phyloP scores from a whole-genome alignment of 306 rosid genomes.

The Argentina anserina region DNA sequence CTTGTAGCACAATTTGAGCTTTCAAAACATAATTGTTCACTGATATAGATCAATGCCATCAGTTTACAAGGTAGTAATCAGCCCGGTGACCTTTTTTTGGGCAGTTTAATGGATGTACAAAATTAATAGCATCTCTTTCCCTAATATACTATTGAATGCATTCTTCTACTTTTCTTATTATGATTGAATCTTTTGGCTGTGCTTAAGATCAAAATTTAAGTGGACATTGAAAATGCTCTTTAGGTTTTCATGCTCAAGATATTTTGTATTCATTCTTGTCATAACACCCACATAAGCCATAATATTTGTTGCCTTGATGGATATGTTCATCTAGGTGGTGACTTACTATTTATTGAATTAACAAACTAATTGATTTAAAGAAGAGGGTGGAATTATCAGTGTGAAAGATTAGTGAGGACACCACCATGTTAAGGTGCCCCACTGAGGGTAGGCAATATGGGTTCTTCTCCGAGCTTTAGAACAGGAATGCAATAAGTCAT shows the following conservation, averaged over 20 bases:
- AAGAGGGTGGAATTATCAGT: not conserved
- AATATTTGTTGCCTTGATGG: not conserved
- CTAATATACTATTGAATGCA: not conserved
- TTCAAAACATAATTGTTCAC: not conserved
- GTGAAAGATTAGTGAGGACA: not conserved
- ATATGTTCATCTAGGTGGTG: not conserved
- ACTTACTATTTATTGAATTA: not conserved
- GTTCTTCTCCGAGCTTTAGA: not conserved
- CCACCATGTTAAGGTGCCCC: not conserved
- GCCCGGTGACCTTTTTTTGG: not conserved
- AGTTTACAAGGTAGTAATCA: not conserved
- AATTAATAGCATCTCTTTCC: not conserved
- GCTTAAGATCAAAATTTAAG: not conserved
- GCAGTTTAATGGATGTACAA: not conserved
- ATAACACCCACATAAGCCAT: not conserved
- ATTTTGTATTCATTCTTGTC: not conserved
- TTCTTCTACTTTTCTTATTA: not conserved
- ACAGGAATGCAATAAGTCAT: not conserved
- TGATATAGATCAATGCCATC: not conserved
- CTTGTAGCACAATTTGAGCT: not conserved
- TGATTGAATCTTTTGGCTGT: not conserved
- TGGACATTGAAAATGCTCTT: no score
- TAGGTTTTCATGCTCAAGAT: not conserved
- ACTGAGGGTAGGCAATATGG: not conserved
- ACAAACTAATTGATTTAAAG: not conserved